Evolutionary conservation across 2,329 filamentous ascomycete genomes (phyloP).

Genomic region (Alternaria atra): DNA sequence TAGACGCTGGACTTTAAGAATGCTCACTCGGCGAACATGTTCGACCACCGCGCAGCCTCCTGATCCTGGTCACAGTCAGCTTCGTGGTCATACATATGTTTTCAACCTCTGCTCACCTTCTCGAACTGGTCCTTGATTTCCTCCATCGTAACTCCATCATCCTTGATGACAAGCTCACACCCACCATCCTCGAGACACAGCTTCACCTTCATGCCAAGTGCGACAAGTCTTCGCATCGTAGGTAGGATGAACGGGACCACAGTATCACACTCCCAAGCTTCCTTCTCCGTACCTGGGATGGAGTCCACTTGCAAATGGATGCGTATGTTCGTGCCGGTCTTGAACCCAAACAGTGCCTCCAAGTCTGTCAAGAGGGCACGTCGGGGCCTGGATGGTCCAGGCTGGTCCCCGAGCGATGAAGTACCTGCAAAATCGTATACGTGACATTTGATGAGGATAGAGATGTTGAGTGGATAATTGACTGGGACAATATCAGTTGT

Average conservation of each 20-base stretch:
- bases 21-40: too few species aligned
- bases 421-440: neutral
- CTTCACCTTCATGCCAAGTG: neutral
- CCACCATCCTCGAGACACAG: neutral
- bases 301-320: too few species aligned
- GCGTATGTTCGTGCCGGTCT: neutral
- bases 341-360: neutral
- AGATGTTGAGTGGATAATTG: neutral
- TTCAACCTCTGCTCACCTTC: too few species aligned
- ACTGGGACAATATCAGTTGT: neutral
- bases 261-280: neutral
- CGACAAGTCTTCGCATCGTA: neutral
- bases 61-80: too few species aligned
- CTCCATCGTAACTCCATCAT: too few species aligned
- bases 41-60: too few species aligned
- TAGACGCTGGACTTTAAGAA: too few species aligned
- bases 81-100: too few species aligned
- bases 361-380: neutral
- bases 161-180: neutral
- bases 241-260: conserved; percentile 1
- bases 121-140: too few species aligned
- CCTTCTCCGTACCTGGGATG: neutral
- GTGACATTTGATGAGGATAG: too few species aligned
- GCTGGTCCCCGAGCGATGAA: too few species aligned
- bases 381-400: neutral